Evolutionary conservation across 768 basidiomycete species (phyloP), one percentile per base, ranked within the genome.

Genomic region (Leccinum olivaceopallidum): DNA sequence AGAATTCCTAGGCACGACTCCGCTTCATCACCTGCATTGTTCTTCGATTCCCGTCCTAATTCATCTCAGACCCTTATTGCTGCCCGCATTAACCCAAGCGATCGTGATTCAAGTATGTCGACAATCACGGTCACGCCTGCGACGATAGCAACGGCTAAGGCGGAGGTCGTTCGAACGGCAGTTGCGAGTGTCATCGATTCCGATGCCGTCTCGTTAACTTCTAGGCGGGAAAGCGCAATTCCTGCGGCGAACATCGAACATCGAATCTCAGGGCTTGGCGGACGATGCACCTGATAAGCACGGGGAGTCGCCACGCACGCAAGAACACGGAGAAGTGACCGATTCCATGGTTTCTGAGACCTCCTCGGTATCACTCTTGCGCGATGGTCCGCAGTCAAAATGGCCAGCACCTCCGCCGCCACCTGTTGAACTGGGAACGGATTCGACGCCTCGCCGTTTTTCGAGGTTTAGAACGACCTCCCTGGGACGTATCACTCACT

Each of bases 101-200:
- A 73, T n/a, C 73, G 73, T 14, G 70, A 75, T 56, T 74, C 73
- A 7, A 65, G 55, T n/a, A 36, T 82, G 56, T 78, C 79, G 7
- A 76, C 70, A 13, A 70, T 75, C 18, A 84, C 83, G 3, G 79
- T 85, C 8, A 77, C 75, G 4, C 57, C 72, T 5, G 75, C 72
- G 12, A 77, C 71, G n/a, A 77, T 83, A 54, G 75, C 82, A 14
- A 71, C 81, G 26, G 80, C 83, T 7, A 72, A 80, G 53, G 76
- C 75, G 56, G 81, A 78, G 22, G 72, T 86, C 12, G 83, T 79
- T 26, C 75, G 82, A 58, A 75, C 81, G 22, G 79, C 83, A 13
- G 77, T 81, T 10, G 84, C 85, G n/a, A 82, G 81, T 49, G 77
- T 85, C 18, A 69, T 85, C 42, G 75, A 78, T 50, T 63, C 72